Evolutionary conservation across 208 protist genomes (phyloP).

Genomic region (Wallacemonas sp.): DNA sequence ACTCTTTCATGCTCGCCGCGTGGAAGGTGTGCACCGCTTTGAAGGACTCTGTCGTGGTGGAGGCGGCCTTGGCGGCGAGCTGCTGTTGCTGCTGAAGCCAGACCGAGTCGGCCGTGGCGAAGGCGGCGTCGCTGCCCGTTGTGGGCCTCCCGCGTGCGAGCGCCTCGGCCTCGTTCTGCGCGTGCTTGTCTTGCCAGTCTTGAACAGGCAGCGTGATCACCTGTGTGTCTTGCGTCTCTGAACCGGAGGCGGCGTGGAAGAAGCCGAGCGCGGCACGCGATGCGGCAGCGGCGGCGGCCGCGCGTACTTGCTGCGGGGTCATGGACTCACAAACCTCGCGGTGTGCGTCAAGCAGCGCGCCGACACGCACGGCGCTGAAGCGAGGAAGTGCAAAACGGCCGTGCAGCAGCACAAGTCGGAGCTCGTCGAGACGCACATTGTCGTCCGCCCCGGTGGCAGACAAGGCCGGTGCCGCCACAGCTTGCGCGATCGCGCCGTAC

Average conservation of each 20-base stretch:
- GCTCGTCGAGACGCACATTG: neutral
- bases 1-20: constrained; percentile 63
- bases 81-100: constrained; percentile 43
- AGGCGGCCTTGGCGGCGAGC: constrained; percentile 50
- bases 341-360: neutral
- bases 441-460: neutral
- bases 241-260: constrained; percentile 16
- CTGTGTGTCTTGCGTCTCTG: constrained; percentile 16
- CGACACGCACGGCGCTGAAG: constrained; percentile 26
- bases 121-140: constrained; percentile 27
- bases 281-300: neutral
- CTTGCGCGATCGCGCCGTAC: constrained; percentile 30
- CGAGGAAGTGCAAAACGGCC: constrained; percentile 70
- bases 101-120: constrained; percentile 44
- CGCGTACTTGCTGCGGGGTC: constrained; percentile 3
- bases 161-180: neutral
- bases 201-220: constrained; percentile 1
- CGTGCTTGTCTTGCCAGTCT: neutral
- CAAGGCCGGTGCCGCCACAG: no score
- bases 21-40: constrained; percentile 39
- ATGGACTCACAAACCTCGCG: constrained; percentile 16
- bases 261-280: constrained; percentile 24
- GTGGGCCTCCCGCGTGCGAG: neutral
- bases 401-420: constrained; percentile 56
- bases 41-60: constrained; percentile 63